A percentile compares a stretch with the other conserved stretches of the same genome.
Conservation (phyloP, 2,329 filamentous ascomycete species). For the Aspergillus luchuensis region DNA sequence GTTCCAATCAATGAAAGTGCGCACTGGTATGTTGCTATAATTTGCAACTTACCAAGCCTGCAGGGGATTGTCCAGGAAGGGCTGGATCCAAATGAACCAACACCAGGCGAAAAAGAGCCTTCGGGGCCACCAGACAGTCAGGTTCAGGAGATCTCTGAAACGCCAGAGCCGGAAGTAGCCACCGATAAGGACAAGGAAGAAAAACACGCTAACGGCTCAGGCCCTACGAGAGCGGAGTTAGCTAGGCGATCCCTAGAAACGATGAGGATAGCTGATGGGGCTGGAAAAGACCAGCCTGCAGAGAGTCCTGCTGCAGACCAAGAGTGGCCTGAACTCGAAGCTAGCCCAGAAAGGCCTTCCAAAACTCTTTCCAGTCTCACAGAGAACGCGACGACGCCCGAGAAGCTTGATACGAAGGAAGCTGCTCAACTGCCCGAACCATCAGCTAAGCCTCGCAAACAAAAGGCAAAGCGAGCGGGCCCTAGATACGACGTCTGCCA, state of each 20-base stretch:
- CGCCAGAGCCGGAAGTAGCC: constrained; percentile 21
- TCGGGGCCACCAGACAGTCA: constrained; percentile 21
- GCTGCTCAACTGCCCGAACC: constrained; percentile 18
- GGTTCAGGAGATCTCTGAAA: constrained; percentile 32
- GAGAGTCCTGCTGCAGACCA: constrained; percentile 17
- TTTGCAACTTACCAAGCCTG: constrained; percentile 81
- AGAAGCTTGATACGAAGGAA: constrained; percentile 15
- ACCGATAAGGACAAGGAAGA: background rate
- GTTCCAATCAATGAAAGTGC: constrained; percentile 84
- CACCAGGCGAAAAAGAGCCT: constrained; percentile 12
- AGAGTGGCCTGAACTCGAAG: constrained; percentile 37
- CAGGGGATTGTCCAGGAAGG: constrained; percentile 25
- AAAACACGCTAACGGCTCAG: constrained; percentile 3
- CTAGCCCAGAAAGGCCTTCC: constrained; percentile 24
- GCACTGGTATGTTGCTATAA: constrained; percentile 95
- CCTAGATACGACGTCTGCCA: constrained; percentile 54
- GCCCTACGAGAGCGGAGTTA: constrained; percentile 26
- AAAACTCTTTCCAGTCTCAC: constrained; percentile 20
- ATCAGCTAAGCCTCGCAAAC: constrained; percentile 20
- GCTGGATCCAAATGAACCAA: constrained; percentile 8
- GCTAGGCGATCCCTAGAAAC: constrained; percentile 30
- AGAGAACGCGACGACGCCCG: constrained; percentile 14
- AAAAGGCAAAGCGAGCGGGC: constrained; percentile 32
- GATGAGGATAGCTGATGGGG: constrained; percentile 31
- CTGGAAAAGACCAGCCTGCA: constrained; percentile 1